These are phyloP conservation scores for Saussurea involucrata DNA, from an alignment of 129 eudicot genomes.

Conservation along the genomic window DNA sequence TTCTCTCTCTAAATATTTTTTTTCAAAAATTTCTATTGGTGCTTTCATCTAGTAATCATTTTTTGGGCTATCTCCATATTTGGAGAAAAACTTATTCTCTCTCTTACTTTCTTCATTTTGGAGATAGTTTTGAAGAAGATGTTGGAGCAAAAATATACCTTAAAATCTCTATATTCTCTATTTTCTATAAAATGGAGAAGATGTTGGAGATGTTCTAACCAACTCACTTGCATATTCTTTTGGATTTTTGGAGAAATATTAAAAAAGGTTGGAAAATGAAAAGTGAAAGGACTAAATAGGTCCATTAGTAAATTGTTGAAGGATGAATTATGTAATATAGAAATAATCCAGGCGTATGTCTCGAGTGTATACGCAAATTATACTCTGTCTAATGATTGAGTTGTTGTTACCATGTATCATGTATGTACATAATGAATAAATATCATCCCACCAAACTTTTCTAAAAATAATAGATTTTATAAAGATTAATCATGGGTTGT, in stretches of 20 bases:
- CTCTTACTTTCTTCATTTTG: too few species aligned
- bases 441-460: constrained; percentile 17
- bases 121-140: too few species aligned
- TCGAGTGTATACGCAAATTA: constrained; percentile 22
- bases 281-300: background rate
- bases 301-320: background rate
- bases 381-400: constrained; percentile 36
- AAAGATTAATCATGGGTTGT: constrained; percentile 24
- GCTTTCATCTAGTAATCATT: too few species aligned
- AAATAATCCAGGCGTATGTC: constrained; percentile 13
- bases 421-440: background rate
- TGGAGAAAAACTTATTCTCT: too few species aligned
- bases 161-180: too few species aligned
- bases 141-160: too few species aligned
- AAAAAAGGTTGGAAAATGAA: too few species aligned
- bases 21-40: too few species aligned
- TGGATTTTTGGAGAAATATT: background rate
- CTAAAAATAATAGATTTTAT: background rate
- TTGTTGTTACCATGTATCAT: constrained; percentile 1
- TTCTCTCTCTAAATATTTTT: too few species aligned
- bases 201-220: too few species aligned
- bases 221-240: background rate
- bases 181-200: too few species aligned
- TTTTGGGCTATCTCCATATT: too few species aligned
- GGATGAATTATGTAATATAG: background rate